phyloP scores from a whole-genome alignment of 2,329 filamentous ascomycete species.

The Cladorrhinum sp. region DNA sequence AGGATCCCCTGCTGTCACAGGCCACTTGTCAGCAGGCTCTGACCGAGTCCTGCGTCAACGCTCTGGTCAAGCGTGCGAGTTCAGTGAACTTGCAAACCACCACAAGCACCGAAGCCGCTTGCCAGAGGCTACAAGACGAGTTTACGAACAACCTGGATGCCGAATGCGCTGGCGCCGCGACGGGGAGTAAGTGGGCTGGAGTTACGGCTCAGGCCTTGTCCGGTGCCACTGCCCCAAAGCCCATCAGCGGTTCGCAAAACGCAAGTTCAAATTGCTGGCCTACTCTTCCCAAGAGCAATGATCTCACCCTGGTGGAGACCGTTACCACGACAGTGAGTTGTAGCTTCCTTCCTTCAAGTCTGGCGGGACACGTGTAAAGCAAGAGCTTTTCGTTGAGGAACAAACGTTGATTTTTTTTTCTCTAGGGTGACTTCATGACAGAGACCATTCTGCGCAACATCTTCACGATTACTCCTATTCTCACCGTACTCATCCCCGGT shows the following conservation, averaged over 20 bases:
- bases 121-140: constrained; percentile 9
- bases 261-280: constrained; percentile 15
- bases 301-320: constrained; percentile 3
- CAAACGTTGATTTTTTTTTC: neutral
- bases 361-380: no score
- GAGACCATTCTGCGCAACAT: neutral
- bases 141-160: constrained; percentile 8
- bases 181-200: constrained; percentile 4
- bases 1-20: neutral
- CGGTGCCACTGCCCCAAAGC: neutral
- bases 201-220: neutral
- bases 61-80: constrained; percentile 4
- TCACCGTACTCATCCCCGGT: constrained; percentile 11
- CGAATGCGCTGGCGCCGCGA: neutral
- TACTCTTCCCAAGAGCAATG: constrained; percentile 6
- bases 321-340: constrained; percentile 1
- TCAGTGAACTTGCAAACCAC: neutral
- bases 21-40: constrained; percentile 12
- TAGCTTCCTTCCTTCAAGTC: neutral
- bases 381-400: neutral
- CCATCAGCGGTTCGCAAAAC: constrained; percentile 8
- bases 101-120: neutral
- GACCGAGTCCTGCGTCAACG: constrained; percentile 3
- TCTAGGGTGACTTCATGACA: constrained; percentile 3
- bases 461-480: constrained; percentile 11